Percentiles rank a stretch among this genome's conserved stretches.
phyloP scores from a whole-genome alignment of 2,329 filamentous ascomycete species.

The Aspergillus sp. region DNA sequence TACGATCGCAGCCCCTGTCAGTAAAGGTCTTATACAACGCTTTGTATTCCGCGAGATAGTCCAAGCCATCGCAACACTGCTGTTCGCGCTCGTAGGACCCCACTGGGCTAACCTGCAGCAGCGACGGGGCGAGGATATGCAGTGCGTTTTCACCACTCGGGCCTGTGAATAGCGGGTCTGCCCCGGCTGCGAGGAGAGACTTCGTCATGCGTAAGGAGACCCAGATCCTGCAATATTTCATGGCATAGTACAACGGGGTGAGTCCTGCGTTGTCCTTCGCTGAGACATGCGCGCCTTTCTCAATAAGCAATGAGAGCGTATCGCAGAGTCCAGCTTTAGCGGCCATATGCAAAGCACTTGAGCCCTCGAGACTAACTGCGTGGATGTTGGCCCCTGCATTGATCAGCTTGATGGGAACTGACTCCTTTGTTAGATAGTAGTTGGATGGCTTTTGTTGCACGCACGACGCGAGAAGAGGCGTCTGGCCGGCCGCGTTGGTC shows the following conservation, averaged over 20 bases:
- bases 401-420: background rate
- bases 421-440: background rate
- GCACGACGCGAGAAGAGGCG: conserved; percentile 6
- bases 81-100: background rate
- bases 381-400: conserved; percentile 4
- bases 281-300: background rate
- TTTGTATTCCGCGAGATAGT: background rate
- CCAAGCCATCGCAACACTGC: background rate
- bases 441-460: background rate
- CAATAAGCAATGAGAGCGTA: background rate
- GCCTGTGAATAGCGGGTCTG: background rate
- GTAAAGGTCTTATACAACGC: background rate
- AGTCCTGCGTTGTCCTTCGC: background rate
- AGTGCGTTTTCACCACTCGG: background rate
- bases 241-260: background rate
- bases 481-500: background rate
- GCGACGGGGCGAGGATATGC: conserved; percentile 1
- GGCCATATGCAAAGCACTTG: conserved; percentile 1
- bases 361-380: background rate
- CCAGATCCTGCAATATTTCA: background rate
- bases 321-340: background rate
- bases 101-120: background rate
- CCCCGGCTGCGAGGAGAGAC: background rate
- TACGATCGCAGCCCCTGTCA: background rate
- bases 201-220: background rate